Conservation (phyloP, 257 asterid genomes). For the Petrea volubilis region DNA sequence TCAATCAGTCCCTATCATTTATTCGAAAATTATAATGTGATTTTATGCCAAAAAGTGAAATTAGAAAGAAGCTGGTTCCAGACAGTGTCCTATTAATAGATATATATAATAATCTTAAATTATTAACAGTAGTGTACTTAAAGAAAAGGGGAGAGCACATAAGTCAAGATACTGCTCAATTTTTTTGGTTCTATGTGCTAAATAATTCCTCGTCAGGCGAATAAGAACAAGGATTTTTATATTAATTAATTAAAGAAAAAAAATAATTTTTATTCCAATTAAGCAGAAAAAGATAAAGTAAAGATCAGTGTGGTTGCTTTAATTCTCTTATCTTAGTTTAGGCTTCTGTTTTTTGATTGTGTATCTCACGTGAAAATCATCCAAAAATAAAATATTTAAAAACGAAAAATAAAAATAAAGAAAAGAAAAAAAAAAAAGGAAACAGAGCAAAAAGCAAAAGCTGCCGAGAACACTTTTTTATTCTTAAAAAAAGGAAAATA, state of each 20-base stretch:
- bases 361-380: slow-evolving; percentile 45
- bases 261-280: slow-evolving; percentile 29
- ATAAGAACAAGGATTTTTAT: slow-evolving; percentile 38
- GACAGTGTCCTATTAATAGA: slow-evolving; percentile 23
- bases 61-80: slow-evolving; percentile 27
- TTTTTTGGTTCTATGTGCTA: slow-evolving; percentile 44
- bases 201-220: slow-evolving; percentile 57
- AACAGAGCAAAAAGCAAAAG: slow-evolving; percentile 63
- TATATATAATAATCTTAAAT: no score
- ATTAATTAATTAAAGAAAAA: slow-evolving; percentile 23
- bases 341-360: slow-evolving; percentile 21
- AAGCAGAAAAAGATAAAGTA: slow-evolving; percentile 20
- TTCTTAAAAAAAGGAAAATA: slow-evolving; percentile 31
- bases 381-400: slow-evolving; percentile 13
- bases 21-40: neutral
- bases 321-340: slow-evolving; percentile 29
- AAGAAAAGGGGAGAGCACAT: slow-evolving; percentile 52
- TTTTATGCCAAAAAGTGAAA: slow-evolving; percentile 14
- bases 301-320: slow-evolving; percentile 39
- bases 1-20: neutral
- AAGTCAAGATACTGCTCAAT: slow-evolving; percentile 64
- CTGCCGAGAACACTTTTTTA: slow-evolving; percentile 62
- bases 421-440: slow-evolving; percentile 17
- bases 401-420: slow-evolving; percentile 24
- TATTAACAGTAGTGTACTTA: slow-evolving; percentile 33